Base-by-base conservation (phyloP, 1,284 basidiomycete species). In the Malassezia sp. region DNA sequence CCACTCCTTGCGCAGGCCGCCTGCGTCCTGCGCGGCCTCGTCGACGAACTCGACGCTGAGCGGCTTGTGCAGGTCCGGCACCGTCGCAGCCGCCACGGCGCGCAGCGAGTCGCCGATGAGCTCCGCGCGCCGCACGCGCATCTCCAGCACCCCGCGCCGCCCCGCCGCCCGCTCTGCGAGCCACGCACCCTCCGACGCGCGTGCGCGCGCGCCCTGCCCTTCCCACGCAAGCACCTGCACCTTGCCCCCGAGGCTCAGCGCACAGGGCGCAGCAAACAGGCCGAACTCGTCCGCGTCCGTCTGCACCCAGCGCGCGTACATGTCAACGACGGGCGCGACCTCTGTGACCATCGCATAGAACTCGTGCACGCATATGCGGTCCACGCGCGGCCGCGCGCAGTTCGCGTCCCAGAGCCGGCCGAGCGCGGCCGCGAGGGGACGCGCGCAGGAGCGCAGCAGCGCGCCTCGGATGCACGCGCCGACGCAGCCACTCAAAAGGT, bases 1-100 rank as follows among this genome's bases (percentile, higher is more conserved):
- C 55, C 56, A 62, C 46, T 62, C 60, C 32, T 59, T 53, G 3
- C 50, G 46, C 20, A 59, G 51, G 14, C 60, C 60, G 5, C 60
- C 60, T 7, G 56, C 58, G 37, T 62, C 60, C 22, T 57, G 56
- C 3, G 60, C 60, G 2, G 47, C 46, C 28, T 62, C 60, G 17
- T 47, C 52, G 5, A 37, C 49, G 36, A 62, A 62, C 17, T 52
- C 50, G 8, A 62, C 52, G 4, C 53, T 41, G 32, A 62, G n/a
- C 2, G 58, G 52, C 2, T 38, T 38, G 27, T 49, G 45, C 2
- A 35, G n/a, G 9, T 18, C 31, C 3, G 17, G 9, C 11, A n/a
- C 12, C 23, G 21, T 43, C 12, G 11, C 47, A 7, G 46, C 39
- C 15, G 37, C 12, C 6, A 57, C 23, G 14, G 49, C 45, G 15